Conservation (phyloP, 225 moss, liverwort and hornwort genomes). For the Antitrichia curtipendula region DNA sequence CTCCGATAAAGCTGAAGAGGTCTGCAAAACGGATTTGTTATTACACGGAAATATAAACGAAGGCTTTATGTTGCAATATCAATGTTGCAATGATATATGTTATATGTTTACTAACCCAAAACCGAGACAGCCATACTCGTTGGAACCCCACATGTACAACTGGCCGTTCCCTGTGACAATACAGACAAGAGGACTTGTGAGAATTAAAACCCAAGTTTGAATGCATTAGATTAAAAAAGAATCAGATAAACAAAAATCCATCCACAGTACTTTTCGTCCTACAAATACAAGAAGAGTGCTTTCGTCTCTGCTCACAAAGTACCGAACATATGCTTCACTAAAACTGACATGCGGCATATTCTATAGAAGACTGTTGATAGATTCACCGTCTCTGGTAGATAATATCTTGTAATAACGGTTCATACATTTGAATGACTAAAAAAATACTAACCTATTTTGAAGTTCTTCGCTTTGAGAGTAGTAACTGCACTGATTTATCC, state of each 20-base stretch:
- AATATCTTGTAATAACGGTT: neutral
- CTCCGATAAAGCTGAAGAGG: neutral
- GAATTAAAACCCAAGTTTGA: neutral
- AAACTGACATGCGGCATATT: neutral
- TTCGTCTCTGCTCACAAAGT: neutral
- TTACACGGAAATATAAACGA: neutral
- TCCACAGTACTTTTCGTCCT: neutral
- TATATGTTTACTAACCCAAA: constrained; percentile 45
- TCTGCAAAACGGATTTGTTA: neutral
- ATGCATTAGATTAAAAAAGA: neutral
- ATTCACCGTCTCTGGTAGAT: neutral
- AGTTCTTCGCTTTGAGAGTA: neutral
- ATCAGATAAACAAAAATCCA: neutral
- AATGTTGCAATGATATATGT: too few relatives aligned
- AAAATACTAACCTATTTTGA: neutral
- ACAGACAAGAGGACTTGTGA: neutral
- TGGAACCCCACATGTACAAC: constrained; percentile 97
- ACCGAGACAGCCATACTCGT: constrained; percentile 90
- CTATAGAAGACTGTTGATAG: neutral
- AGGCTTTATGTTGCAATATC: neutral
- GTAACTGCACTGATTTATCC: neutral
- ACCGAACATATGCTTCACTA: neutral
- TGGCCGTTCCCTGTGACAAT: constrained; percentile 48
- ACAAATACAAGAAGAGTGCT: neutral
- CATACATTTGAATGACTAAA: neutral